Evolutionary conservation across 345 rosid genomes (phyloP), one percentile per base, ranked within the genome.

Genomic region (Limnanthes douglasii): DNA sequence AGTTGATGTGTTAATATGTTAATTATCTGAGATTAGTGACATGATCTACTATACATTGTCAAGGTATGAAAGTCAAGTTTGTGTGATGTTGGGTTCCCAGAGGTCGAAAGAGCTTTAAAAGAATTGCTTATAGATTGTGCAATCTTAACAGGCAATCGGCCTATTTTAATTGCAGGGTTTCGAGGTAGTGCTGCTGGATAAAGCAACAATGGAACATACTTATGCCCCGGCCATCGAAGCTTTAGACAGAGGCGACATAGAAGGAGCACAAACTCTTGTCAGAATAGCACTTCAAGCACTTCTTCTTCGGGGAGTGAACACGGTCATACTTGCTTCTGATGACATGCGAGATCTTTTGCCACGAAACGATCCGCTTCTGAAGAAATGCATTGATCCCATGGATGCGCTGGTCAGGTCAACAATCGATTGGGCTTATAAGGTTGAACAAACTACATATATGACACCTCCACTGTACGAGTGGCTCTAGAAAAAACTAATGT

Each of bases 101-200:
- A 6, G 3, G 6, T n/a, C n/a, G n/a, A n/a, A n/a, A n/a, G n/a
- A n/a, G n/a, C n/a, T n/a, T n/a, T n/a, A n/a, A n/a, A n/a, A n/a
- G n/a, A n/a, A n/a, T n/a, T n/a, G n/a, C n/a, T n/a, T n/a, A n/a
- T n/a, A n/a, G n/a, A n/a, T n/a, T n/a, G n/a, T n/a, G n/a, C n/a
- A n/a, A n/a, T n/a, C n/a, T n/a, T n/a, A n/a, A n/a, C n/a, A n/a
- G n/a, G n/a, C n/a, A n/a, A n/a, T n/a, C n/a, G n/a, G n/a, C n/a
- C n/a, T n/a, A n/a, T n/a, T n/a, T n/a, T n/a, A n/a, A n/a, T n/a
- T n/a, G 18, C 68, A 77, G 88, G 82, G 78, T 2, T 67, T 77
- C 61, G 88, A 77, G 58, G 82, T 63, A 11, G 73, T 73, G 47
- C 43, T 73, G 57, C 88, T 67, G 11, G 88, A 77, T 41, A 69